Evolutionary conservation across 345 rosid species (phyloP), one percentile per base, ranked within the genome.

Genomic region (Kernera saxatilis): DNA sequence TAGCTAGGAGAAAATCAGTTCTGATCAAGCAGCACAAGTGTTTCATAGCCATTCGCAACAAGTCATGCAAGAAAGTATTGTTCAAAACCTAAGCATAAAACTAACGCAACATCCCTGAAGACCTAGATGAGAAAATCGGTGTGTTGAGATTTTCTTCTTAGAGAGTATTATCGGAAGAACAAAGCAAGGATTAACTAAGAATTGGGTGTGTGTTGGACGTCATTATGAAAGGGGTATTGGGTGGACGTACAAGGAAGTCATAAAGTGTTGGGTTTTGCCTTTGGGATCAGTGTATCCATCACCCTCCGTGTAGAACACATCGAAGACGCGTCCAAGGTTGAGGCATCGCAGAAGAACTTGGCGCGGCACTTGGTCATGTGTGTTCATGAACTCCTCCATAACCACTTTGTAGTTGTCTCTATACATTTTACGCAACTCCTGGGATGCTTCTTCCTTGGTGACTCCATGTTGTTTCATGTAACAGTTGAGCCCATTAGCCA

Each of bases 391-490:
- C 66, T 69, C 73, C 8, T 69, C 73, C 44, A 57, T 44, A 2
- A 69, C 8, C 1, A 46, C 14, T 23, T 58, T 59, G n/a, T 48
- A 17, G 7, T 58, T n/a, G 0, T 57, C 39, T 7, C 17, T 48
- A 46, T 1, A 15, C 74, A 70, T 59, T 36, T 59, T 70, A 1
- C 26, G 26, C 3, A 70, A 7, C 8, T 12, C 58, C 35, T 2
- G 2, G 11, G 19, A 0, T 0, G 56, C 73, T 2, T 44, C 65
- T n/a, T 56, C 65, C 8, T 56, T 57, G 2, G 46, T 56, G 7
- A 69, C 65, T 4, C 65, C 73, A 45, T 44, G 30, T 44, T 69
- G 65, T 17, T 69, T 45, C 65, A 69, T 69, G 36, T 56, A 69
- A 1, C 73, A 56, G 3, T 56, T 69, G 13, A 69, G 3, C 5